Evolutionary conservation across 371 early-diverging fungal genomes (phyloP).

Genomic region (Mucor sp.): DNA sequence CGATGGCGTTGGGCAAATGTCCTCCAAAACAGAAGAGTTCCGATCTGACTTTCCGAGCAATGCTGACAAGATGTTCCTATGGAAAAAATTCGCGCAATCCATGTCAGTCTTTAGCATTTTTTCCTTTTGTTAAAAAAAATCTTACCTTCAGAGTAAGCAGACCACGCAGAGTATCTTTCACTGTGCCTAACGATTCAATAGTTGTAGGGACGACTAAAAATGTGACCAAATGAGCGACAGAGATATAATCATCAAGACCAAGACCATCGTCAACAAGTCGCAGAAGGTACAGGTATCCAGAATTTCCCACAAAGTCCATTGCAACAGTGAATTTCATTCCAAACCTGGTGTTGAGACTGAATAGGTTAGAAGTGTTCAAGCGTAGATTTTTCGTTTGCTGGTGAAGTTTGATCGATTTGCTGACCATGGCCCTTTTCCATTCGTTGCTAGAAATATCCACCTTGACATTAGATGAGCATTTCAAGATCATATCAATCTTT

Average conservation of each 20-base stretch:
- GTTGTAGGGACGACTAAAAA: constrained; percentile 13
- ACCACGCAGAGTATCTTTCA: constrained; percentile 15
- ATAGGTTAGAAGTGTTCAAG: no score
- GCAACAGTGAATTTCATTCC: constrained; percentile 6
- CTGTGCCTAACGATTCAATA: constrained; percentile 14
- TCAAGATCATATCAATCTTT: constrained; percentile 13
- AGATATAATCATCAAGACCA: constrained; percentile 14
- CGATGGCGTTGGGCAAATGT: no score
- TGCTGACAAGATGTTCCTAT: neutral
- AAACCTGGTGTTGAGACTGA: no score
- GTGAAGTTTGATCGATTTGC: neutral
- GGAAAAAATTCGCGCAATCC: constrained; percentile 10
- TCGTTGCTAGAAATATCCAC: constrained; percentile 19
- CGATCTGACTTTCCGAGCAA: no score
- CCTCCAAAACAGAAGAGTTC: no score
- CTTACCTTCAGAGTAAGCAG: constrained; percentile 9
- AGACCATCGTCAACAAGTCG: constrained; percentile 15
- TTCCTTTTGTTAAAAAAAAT: constrained; percentile 13
- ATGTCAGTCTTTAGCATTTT: constrained; percentile 14
- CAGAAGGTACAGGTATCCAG: constrained; percentile 16
- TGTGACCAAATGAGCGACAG: constrained; percentile 16
- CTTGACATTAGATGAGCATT: constrained; percentile 18
- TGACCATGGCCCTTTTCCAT: constrained; percentile 14
- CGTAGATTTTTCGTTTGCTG: no score
- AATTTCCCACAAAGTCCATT: constrained; percentile 12